These are phyloP conservation scores for Diplosphaera chodatii DNA, from an alignment of 139 green algal genomes.

Conservation along the genomic window DNA sequence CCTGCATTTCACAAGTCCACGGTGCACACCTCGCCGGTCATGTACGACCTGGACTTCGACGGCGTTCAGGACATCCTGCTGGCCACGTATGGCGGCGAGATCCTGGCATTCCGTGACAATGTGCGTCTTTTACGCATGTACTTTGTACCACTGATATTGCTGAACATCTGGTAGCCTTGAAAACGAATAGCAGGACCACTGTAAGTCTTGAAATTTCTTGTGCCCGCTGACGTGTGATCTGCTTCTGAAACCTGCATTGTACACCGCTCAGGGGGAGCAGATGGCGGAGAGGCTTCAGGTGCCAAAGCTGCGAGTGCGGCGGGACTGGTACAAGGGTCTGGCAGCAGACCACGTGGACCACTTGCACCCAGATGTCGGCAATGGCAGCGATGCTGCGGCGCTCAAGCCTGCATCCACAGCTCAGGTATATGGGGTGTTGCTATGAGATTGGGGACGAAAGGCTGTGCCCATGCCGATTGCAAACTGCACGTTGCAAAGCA, in stretches of 20 bases:
- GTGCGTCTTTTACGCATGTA: constrained; percentile 15
- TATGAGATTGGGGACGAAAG: too few species aligned
- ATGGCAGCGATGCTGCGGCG: neutral
- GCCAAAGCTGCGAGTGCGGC: constrained; percentile 61
- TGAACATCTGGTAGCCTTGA: too few species aligned
- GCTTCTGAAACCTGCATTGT: too few species aligned
- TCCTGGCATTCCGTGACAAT: constrained; percentile 85
- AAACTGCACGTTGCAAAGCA: too few species aligned
- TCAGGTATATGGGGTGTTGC: too few species aligned
- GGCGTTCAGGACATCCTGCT: constrained; percentile 83
- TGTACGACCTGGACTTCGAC: constrained; percentile 88
- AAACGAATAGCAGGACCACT: too few species aligned
- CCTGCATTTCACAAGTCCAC: constrained; percentile 76
- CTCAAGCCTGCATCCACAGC: too few species aligned
- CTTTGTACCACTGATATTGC: neutral
- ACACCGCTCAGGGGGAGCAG: constrained; percentile 61
- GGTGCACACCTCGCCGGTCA: constrained; percentile 80
- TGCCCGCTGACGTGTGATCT: too few species aligned
- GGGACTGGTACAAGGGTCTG: constrained; percentile 85
- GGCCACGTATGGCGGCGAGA: constrained; percentile 86
- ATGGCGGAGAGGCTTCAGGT: constrained; percentile 45
- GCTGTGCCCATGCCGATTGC: too few species aligned
- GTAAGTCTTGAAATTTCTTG: too few species aligned
- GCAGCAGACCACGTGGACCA: constrained; percentile 83
- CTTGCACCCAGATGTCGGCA: constrained; percentile 68